Base-by-base conservation (phyloP, 1,284 basidiomycete species). In the Cutaneotrichosporon cutaneum region DNA sequence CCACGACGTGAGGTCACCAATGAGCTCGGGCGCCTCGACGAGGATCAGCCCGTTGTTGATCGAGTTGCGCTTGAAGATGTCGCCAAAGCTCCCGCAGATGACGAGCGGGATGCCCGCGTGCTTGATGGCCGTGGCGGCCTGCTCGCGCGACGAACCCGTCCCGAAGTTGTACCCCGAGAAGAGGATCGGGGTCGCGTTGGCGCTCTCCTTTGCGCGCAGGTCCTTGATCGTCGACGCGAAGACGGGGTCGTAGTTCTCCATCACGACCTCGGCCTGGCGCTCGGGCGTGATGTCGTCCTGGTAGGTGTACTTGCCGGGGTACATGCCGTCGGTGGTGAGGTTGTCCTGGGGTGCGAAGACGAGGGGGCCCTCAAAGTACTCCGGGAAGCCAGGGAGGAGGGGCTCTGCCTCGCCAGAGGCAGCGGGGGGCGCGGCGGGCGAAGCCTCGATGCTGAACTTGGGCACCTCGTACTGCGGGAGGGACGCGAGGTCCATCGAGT, bases 301-400 rank as follows among this genome's bases (percentile, higher is more conserved):
- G 80, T 99, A 99, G 0, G 96, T 99, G 81, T 99, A 99, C 80
- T 98, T 99, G 36, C 95, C 96, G 0, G 95, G 96, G 81, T 99
- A 99, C 75, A 99, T 93, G 6, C 92, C 96, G 74, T 99, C 95
- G 1, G 95, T 99, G 77, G 95, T 99, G 61, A 99, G 80, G 77
- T 99, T 99, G 79, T 99, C 95, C 75, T 98, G 94, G 0, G 96
- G 95, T 0, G 88, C 87, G 73, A 98, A 99, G 54, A 98, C 82
- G 9, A 98, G 81, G 0, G 89, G 87, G 0, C 96, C 96, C 1
- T 85, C 79, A 80, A 99, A 98, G 35, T 82, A 79, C 9, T 85
- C 77, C 0, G 96, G 95, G 85, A 99, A 96, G 1, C 87, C 88
- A 3, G 86, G 82, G 26, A 92, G 82, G 27, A 94, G 82, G 18